phyloP scores from a whole-genome alignment of 139 green algal genomes.

The Chlamydomonas incerta region DNA sequence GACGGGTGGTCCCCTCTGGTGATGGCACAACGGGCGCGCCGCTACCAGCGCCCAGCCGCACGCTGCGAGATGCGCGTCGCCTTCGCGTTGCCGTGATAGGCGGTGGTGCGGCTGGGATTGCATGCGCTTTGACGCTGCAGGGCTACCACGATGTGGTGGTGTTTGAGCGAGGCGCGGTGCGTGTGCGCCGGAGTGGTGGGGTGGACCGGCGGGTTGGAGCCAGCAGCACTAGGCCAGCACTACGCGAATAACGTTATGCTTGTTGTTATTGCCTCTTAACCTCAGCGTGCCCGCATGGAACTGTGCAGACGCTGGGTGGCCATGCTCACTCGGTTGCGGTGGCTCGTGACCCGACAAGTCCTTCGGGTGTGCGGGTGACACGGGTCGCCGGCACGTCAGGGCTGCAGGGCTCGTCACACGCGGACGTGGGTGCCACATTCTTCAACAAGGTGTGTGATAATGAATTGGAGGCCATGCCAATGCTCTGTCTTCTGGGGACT shows the following conservation, averaged over 20 bases:
- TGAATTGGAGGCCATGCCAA: no score
- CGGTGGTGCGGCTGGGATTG: not conserved
- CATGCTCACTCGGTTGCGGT: not conserved
- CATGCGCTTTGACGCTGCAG: not conserved
- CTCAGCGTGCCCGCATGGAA: no score
- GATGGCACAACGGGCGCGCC: no score
- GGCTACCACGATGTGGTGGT: not conserved
- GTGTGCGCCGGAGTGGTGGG: no score
- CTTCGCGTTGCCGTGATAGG: not conserved
- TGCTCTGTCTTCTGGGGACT: no score
- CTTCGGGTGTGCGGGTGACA: not conserved
- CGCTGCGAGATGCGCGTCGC: not conserved
- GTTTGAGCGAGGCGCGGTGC: not conserved
- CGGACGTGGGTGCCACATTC: not conserved
- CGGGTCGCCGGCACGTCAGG: not conserved
- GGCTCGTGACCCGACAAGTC: not conserved
- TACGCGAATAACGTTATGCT: not conserved
- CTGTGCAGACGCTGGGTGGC: not conserved
- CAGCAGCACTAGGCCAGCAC: not conserved
- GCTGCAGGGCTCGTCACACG: not conserved
- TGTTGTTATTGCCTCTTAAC: not conserved
- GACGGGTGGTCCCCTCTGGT: no score
- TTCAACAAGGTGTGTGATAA: conserved; percentile 7
- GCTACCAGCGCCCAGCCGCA: no score
- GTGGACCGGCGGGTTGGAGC: not conserved